Evolutionary conservation across 1,139 yeast species (phyloP).

Genomic region (Martiniozyma asiatica): DNA sequence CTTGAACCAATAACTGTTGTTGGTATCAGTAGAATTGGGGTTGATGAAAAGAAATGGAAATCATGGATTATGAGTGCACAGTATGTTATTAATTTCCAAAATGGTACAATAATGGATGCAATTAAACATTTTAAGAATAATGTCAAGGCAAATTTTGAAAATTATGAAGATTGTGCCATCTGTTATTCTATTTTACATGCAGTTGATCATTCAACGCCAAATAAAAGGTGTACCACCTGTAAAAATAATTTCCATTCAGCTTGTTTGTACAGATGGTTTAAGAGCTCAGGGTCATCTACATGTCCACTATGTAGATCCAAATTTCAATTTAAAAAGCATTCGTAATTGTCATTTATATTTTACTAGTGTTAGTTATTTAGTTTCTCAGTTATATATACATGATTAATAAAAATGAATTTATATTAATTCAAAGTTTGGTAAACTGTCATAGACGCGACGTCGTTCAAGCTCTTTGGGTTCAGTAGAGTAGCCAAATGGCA

Average conservation of each 20-base stretch:
- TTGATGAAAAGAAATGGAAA: conserved; percentile 86
- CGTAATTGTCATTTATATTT: conserved; percentile 5
- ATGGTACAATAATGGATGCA: conserved; percentile 76
- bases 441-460: no score
- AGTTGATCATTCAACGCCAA: conserved; percentile 83
- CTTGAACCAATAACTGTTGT: conserved; percentile 59
- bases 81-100: conserved; percentile 57
- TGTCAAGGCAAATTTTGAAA: conserved; percentile 73
- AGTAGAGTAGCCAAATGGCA: no score
- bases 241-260: conserved; percentile 94
- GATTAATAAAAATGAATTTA: no score
- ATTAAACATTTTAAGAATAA: conserved; percentile 72
- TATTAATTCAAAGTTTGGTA: no score
- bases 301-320: conserved; percentile 90
- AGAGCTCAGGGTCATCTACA: conserved; percentile 80
- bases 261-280: conserved; percentile 94
- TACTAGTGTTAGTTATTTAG: background rate
- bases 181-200: conserved; percentile 81
- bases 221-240: conserved; percentile 82
- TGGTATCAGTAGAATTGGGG: conserved; percentile 77
- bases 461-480: no score
- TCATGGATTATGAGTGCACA: conserved; percentile 92
- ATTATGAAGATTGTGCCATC: conserved; percentile 93
- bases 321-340: conserved; percentile 37
- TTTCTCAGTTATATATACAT: background rate